Percentiles rank a stretch among this genome's conserved stretches.
Conservation (phyloP, 2,329 filamentous ascomycete species). For the Claviceps digitariae region DNA sequence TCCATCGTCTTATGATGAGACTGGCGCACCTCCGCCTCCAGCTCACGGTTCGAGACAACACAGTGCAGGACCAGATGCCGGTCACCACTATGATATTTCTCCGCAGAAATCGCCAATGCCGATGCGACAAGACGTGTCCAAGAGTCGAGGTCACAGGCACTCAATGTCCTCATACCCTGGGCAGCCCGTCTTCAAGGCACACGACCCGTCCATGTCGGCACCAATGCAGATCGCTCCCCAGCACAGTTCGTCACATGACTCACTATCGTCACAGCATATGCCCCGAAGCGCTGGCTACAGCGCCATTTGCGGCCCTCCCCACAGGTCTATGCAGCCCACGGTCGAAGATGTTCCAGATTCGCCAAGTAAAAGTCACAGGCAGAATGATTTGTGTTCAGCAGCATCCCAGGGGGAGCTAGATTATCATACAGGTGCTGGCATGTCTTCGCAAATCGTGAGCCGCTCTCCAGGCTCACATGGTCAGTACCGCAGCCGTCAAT, state of each 20-base stretch:
- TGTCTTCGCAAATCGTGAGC: constrained; percentile 32
- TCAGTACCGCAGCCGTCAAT: constrained; percentile 12
- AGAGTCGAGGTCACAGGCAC: constrained; percentile 42
- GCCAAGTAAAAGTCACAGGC: constrained; percentile 17
- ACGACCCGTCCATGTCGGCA: constrained; percentile 32
- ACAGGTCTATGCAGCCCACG: constrained; percentile 44
- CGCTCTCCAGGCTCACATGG: constrained; percentile 17
- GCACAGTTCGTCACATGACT: constrained; percentile 20
- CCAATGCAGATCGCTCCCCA: constrained; percentile 15
- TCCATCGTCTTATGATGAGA: constrained; percentile 22
- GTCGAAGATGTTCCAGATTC: constrained; percentile 52
- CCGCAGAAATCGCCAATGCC: constrained; percentile 33
- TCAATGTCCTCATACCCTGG: constrained; percentile 38
- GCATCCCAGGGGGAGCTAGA: constrained; percentile 22
- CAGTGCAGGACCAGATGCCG: constrained; percentile 28
- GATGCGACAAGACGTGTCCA: constrained; percentile 46
- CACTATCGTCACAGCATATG: constrained; percentile 30
- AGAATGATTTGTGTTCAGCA: constrained; percentile 12
- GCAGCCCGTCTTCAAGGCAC: constrained; percentile 37
- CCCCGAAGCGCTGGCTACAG: constrained; percentile 38
- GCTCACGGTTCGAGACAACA: constrained; percentile 36
- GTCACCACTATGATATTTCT: constrained; percentile 26
- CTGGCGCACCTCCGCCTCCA: constrained; percentile 40
- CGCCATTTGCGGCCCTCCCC: constrained; percentile 29
- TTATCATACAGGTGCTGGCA: constrained; percentile 26